Conservation (phyloP, 2,329 filamentous ascomycete genomes). For the Claviceps pusilla region DNA sequence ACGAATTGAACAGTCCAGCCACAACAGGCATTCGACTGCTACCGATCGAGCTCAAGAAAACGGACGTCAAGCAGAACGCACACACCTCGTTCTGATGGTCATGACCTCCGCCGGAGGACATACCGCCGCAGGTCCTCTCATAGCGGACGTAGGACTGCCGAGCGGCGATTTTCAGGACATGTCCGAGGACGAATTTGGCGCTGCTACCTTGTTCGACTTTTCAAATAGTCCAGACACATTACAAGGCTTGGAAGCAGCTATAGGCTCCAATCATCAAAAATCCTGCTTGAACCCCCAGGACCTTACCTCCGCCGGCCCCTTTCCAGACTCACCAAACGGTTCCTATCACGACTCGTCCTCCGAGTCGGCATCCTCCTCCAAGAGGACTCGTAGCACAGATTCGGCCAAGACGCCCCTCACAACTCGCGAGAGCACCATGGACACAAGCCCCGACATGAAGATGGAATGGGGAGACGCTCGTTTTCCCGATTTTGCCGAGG, state of each 20-base stretch:
- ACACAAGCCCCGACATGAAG: conserved; percentile 24
- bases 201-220: conserved; percentile 21
- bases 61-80: conserved; percentile 7
- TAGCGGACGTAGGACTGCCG: conserved; percentile 22
- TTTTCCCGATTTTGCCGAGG: conserved; percentile 21
- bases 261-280: conserved; percentile 17
- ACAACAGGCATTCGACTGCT: not conserved
- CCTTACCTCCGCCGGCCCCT: conserved; percentile 21
- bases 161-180: conserved; percentile 23
- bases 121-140: conserved; percentile 23
- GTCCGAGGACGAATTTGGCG: conserved; percentile 22
- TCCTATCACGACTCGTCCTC: conserved; percentile 36
- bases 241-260: conserved; percentile 18
- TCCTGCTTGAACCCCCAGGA: conserved; percentile 20
- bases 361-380: conserved; percentile 34
- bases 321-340: conserved; percentile 26
- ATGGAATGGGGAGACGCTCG: conserved; percentile 27
- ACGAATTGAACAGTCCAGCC: not conserved
- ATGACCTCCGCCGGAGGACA: conserved; percentile 21
- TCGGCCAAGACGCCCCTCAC: conserved; percentile 29
- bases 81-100: conserved; percentile 14
- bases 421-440: conserved; percentile 28
- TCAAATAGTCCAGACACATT: conserved; percentile 24
- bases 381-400: conserved; percentile 30
- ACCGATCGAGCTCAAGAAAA: not conserved